These are phyloP conservation scores for Leccinum disarticulatum DNA, from an alignment of 768 basidiomycete genomes.

Conservation along the genomic window DNA sequence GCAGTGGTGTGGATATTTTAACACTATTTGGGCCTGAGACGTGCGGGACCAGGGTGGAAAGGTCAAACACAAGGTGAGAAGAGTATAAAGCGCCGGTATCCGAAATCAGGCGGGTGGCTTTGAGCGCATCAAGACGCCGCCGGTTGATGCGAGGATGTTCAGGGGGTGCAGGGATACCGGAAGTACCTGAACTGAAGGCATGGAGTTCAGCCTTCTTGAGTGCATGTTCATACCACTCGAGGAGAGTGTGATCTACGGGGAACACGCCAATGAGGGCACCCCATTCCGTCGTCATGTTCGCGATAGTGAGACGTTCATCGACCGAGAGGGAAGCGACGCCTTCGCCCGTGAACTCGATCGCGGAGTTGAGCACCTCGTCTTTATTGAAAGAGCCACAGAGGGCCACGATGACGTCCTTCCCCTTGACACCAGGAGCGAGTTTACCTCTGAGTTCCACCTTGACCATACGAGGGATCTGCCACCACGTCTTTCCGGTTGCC, in stretches of 20 bases:
- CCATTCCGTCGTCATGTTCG: slow-evolving; percentile 99
- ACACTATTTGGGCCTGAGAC: slow-evolving; percentile 98
- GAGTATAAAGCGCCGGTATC: slow-evolving; percentile 81
- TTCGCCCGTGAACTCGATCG: slow-evolving; percentile 93
- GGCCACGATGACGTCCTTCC: slow-evolving; percentile 98
- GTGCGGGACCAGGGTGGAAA: slow-evolving; percentile 92
- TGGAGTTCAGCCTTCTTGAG: slow-evolving; percentile 73
- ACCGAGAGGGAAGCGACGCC: slow-evolving; percentile 76
- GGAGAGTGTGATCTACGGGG: slow-evolving; percentile 80
- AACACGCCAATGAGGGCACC: slow-evolving; percentile 95
- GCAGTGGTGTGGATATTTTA: slow-evolving; percentile 92
- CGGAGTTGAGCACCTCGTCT: slow-evolving; percentile 95
- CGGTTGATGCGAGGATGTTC: slow-evolving; percentile 87
- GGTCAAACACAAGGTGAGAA: slow-evolving; percentile 86
- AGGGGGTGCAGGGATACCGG: slow-evolving; percentile 62
- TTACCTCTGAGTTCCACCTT: slow-evolving; percentile 87
- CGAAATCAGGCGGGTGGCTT: slow-evolving; percentile 52
- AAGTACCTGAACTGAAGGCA: slow-evolving; percentile 58
- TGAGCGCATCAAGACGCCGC: slow-evolving; percentile 64
- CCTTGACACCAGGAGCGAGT: slow-evolving; percentile 87
- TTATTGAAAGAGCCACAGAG: slow-evolving; percentile 94
- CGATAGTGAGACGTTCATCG: slow-evolving; percentile 92
- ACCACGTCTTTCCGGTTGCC: slow-evolving; percentile 99
- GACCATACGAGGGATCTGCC: slow-evolving; percentile 97
- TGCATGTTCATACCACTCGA: slow-evolving; percentile 82